Evolutionary conservation across 2,329 filamentous ascomycete genomes (phyloP).

Genomic region (Apiospora marii): DNA sequence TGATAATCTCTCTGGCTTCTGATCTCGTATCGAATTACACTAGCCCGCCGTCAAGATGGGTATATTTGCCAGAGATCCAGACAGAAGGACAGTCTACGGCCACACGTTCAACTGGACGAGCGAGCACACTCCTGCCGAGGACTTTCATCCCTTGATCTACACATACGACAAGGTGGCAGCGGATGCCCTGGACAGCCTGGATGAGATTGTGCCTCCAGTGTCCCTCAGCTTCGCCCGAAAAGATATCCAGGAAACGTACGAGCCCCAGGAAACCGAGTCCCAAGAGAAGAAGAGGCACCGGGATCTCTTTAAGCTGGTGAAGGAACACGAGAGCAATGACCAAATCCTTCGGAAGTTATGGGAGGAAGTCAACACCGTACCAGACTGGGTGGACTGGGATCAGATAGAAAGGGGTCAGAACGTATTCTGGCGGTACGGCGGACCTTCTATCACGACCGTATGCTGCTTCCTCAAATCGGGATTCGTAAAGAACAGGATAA

Average conservation of each 20-base stretch:
- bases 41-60: slow-evolving; percentile 1
- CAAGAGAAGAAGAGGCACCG: slow-evolving; percentile 43
- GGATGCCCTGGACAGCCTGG: slow-evolving; percentile 69
- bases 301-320: slow-evolving; percentile 71
- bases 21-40: too few species aligned
- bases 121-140: slow-evolving; percentile 66
- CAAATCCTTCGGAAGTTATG: slow-evolving; percentile 65
- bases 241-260: slow-evolving; percentile 17
- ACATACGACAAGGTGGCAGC: slow-evolving; percentile 75
- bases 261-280: background rate
- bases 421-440: slow-evolving; percentile 80
- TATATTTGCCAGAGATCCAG: background rate
- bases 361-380: slow-evolving; percentile 71
- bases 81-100: slow-evolving; percentile 58
- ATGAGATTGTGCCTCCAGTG: slow-evolving; percentile 63
- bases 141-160: slow-evolving; percentile 67
- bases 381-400: slow-evolving; percentile 80
- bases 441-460: slow-evolving; percentile 67
- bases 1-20: background rate
- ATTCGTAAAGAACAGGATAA: background rate
- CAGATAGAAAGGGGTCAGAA: slow-evolving; percentile 78
- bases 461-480: slow-evolving; percentile 28
- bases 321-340: slow-evolving; percentile 64
- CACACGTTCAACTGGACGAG: slow-evolving; percentile 75
- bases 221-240: slow-evolving; percentile 23